Conservation (phyloP, 257 asterid genomes). For the Solanum infundibuliforme region DNA sequence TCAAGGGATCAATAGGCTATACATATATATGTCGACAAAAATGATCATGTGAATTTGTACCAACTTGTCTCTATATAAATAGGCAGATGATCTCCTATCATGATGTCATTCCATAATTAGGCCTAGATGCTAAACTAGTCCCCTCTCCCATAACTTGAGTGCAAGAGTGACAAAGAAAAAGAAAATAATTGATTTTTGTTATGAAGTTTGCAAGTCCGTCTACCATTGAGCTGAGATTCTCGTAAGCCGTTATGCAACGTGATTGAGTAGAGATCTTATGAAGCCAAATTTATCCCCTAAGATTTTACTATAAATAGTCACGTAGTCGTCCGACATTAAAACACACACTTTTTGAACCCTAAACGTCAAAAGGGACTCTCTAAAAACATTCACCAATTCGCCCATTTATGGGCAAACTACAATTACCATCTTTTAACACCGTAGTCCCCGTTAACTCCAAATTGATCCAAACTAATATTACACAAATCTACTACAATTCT, state of each 20-base stretch:
- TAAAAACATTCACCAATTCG: too few relatives aligned
- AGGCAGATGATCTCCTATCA: neutral
- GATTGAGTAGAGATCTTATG: neutral
- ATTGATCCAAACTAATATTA: neutral
- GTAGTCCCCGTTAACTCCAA: neutral
- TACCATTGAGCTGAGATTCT: neutral
- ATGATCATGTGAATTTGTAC: neutral
- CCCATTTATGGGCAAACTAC: too few relatives aligned
- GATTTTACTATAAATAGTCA: neutral
- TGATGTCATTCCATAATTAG: neutral
- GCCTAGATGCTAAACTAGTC: neutral
- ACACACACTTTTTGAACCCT: too few relatives aligned
- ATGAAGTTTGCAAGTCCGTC: neutral
- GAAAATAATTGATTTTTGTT: neutral
- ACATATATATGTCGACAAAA: neutral
- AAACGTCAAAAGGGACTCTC: too few relatives aligned
- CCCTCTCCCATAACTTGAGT: neutral
- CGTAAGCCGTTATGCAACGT: neutral
- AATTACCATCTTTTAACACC: neutral
- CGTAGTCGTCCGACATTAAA: too few relatives aligned
- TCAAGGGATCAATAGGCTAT: neutral
- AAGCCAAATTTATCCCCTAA: too few relatives aligned
- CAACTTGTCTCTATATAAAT: neutral
- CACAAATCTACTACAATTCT: neutral
- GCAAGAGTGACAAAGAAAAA: neutral